Evolutionary conservation across 1,284 basidiomycete species (phyloP).

Genomic region (Ganoderma lingzhi): DNA sequence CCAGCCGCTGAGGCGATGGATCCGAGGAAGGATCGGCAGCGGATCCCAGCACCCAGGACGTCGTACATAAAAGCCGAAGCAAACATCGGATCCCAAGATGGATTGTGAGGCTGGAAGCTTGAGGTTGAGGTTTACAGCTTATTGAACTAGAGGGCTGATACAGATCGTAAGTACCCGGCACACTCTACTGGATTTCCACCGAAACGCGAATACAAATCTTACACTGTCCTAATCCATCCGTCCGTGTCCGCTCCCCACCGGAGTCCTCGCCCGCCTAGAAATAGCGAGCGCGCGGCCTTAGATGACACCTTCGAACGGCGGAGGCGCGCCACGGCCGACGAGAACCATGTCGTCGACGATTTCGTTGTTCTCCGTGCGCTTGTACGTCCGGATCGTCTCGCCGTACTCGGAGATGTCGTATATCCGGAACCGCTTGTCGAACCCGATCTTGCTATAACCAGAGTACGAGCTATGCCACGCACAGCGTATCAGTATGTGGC

Average conservation of each 20-base stretch:
- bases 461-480: constrained; percentile 76
- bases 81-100: too few species aligned
- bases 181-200: not conserved
- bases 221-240: not conserved
- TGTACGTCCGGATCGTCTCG: constrained; percentile 90
- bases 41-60: too few species aligned
- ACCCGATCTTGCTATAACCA: constrained; percentile 84
- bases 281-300: not conserved
- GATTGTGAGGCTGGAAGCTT: too few species aligned
- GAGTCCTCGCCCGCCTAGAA: not conserved
- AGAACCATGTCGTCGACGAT: constrained; percentile 74
- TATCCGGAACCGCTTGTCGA: constrained; percentile 89
- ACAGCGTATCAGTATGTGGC: not conserved
- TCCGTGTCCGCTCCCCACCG: not conserved
- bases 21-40: too few species aligned
- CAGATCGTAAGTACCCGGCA: not conserved
- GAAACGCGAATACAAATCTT: not conserved
- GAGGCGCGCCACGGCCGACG: constrained; percentile 52
- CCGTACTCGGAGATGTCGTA: constrained; percentile 89
- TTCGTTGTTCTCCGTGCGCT: constrained; percentile 81
- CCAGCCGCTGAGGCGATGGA: too few species aligned
- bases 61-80: too few species aligned
- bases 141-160: not conserved
- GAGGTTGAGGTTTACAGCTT: too few species aligned
- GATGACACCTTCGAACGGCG: constrained; percentile 28